Percentiles rank a stretch among this genome's conserved stretches.
Conservation (phyloP, 2,329 filamentous ascomycete genomes). For the Zymoseptoria crescenta region DNA sequence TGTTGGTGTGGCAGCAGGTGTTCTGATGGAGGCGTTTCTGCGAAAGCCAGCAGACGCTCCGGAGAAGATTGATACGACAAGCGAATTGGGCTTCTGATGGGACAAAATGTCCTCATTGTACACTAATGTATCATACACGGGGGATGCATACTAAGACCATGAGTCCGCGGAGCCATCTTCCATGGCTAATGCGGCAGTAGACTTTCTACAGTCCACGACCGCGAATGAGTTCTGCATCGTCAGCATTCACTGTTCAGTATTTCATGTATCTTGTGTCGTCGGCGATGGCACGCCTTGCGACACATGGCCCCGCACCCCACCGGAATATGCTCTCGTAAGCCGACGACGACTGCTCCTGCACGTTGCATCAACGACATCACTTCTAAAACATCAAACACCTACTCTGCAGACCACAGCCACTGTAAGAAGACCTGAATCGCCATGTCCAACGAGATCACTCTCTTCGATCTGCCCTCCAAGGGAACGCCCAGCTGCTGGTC, state of each 20-base stretch:
- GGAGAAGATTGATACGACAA: constrained; percentile 4
- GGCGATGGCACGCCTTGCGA: not conserved
- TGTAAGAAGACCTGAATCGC: not conserved
- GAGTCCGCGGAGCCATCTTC: not conserved
- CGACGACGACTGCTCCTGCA: not conserved
- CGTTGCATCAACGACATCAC: not conserved
- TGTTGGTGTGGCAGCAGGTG: constrained; percentile 76
- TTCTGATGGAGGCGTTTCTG: constrained; percentile 63
- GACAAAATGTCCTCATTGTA: not conserved
- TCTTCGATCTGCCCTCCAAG: constrained; percentile 58
- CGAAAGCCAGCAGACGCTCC: constrained; percentile 15
- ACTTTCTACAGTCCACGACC: no score
- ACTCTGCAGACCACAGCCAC: not conserved
- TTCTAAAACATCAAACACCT: not conserved
- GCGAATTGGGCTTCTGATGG: constrained; percentile 7
- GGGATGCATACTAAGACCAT: not conserved
- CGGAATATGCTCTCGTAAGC: not conserved
- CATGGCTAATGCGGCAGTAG: no score
- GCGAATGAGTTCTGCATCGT: no score
- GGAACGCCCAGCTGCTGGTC: constrained; percentile 50
- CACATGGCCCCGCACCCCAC: not conserved
- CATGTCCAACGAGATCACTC: constrained; percentile 37
- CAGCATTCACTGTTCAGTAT: no score
- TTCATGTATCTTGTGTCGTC: no score
- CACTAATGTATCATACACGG: not conserved